Percentiles rank a stretch among this genome's conserved stretches.
Evolutionary conservation across 768 basidiomycete species (phyloP).

Genomic region (Suillus placidus): DNA sequence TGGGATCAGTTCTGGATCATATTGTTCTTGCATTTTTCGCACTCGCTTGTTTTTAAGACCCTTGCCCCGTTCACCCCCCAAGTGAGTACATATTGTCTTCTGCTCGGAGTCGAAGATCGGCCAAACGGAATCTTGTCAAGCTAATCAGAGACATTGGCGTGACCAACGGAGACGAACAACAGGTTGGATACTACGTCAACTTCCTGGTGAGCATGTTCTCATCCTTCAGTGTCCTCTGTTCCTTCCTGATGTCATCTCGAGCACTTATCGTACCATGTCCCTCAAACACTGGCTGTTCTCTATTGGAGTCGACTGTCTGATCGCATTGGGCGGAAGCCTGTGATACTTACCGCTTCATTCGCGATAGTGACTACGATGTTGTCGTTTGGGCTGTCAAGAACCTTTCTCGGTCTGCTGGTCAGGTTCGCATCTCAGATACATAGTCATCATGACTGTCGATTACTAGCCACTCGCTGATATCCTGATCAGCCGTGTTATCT

Average conservation of each 20-base stretch:
- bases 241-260: constrained; percentile 24
- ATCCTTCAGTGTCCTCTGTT: neutral
- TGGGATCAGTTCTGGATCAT: neutral
- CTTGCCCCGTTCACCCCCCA: neutral
- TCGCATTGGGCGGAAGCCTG: constrained; percentile 69
- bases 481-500: neutral
- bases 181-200: neutral
- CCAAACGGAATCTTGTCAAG: neutral
- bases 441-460: neutral
- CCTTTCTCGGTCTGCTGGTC: constrained; percentile 60
- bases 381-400: constrained; percentile 68
- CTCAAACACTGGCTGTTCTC: constrained; percentile 68
- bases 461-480: neutral
- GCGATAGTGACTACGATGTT: constrained; percentile 71
- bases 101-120: neutral
- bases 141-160: neutral
- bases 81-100: neutral
- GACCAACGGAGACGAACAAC: neutral
- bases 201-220: neutral
- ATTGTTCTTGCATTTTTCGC: neutral
- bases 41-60: neutral
- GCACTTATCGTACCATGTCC: constrained; percentile 77
- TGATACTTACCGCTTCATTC: constrained; percentile 63
- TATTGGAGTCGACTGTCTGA: constrained; percentile 77
- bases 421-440: neutral